These are phyloP conservation scores for Plasmodium berghei DNA, from an alignment of 169 alveolate genomes.

Conservation along the genomic window DNA sequence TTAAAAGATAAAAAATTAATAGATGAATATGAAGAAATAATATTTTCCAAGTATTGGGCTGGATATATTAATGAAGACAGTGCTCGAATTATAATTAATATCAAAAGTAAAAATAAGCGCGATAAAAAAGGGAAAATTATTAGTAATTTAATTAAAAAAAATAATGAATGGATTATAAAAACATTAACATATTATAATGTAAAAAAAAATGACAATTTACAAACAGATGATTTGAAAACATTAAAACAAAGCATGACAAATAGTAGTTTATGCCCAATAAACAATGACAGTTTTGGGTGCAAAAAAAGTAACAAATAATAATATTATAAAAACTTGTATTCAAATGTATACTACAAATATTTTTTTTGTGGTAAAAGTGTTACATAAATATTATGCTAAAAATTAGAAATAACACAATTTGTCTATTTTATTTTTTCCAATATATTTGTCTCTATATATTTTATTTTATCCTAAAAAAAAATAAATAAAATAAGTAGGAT, in stretches of 20 bases:
- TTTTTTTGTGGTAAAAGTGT: not conserved
- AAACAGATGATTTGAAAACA: constrained; percentile 68
- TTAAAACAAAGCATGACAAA: not conserved
- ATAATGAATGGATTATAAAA: constrained; percentile 48
- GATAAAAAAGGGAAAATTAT: constrained; percentile 46
- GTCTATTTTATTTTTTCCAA: constrained; percentile 30
- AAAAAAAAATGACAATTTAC: constrained; percentile 49
- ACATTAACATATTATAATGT: constrained; percentile 62
- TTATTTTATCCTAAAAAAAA: constrained; percentile 37
- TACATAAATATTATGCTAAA: not conserved
- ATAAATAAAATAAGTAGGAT: not conserved
- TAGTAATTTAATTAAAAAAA: constrained; percentile 34
- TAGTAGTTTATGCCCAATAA: constrained; percentile 25
- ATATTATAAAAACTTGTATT: not conserved
- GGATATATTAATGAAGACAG: constrained; percentile 34
- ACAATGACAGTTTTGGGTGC: not conserved
- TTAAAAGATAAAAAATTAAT: constrained; percentile 38
- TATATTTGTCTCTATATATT: constrained; percentile 47
- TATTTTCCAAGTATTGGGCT: constrained; percentile 51
- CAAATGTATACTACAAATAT: not conserved
- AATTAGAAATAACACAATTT: not conserved
- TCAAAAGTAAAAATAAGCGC: constrained; percentile 26
- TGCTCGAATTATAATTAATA: constrained; percentile 39
- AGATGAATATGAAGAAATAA: constrained; percentile 45
- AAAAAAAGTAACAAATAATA: not conserved